A percentile compares a stretch with the other conserved stretches of the same genome.
Conservation (phyloP, 2,329 filamentous ascomycete genomes). For the Dactylella cylindrospora region DNA sequence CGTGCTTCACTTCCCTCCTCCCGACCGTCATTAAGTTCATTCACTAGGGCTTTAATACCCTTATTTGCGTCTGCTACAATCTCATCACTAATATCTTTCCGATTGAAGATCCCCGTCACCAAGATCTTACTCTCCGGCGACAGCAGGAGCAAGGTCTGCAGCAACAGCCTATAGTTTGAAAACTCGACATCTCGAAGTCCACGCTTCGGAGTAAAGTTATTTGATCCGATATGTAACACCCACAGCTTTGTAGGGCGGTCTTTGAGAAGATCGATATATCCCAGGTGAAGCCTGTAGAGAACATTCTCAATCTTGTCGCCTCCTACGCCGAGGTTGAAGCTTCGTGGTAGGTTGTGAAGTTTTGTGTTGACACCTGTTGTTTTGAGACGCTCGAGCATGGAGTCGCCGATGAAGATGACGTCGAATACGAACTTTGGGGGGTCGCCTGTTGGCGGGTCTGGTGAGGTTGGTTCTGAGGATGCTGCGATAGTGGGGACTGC, state of each 20-base stretch:
- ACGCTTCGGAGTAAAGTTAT: constrained; percentile 44
- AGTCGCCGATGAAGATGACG: constrained; percentile 46
- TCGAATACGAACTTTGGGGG: constrained; percentile 1
- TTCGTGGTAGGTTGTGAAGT: constrained; percentile 44
- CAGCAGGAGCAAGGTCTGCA: constrained; percentile 5
- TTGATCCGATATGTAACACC: constrained; percentile 46
- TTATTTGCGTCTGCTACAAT: constrained; percentile 43
- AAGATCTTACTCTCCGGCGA: constrained; percentile 29
- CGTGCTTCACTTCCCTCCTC: background rate
- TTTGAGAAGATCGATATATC: constrained; percentile 10
- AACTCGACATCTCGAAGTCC: constrained; percentile 30
- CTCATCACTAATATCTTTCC: constrained; percentile 42
- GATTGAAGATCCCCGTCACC: constrained; percentile 46
- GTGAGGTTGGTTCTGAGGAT: background rate
- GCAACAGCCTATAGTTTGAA: constrained; percentile 4
- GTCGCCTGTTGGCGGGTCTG: too few species aligned
- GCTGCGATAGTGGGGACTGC: background rate
- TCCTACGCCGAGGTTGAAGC: constrained; percentile 48
- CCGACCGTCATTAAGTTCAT: background rate
- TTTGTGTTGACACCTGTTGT: constrained; percentile 42
- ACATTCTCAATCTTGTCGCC: constrained; percentile 48
- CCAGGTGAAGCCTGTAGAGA: constrained; percentile 42
- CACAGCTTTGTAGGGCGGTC: constrained; percentile 38
- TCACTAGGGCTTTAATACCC: background rate
- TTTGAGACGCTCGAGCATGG: constrained; percentile 47